Evolutionary conservation across 805 yeast species (phyloP), one percentile per base, ranked within the genome.

Genomic region (Metschnikowia sp.): DNA sequence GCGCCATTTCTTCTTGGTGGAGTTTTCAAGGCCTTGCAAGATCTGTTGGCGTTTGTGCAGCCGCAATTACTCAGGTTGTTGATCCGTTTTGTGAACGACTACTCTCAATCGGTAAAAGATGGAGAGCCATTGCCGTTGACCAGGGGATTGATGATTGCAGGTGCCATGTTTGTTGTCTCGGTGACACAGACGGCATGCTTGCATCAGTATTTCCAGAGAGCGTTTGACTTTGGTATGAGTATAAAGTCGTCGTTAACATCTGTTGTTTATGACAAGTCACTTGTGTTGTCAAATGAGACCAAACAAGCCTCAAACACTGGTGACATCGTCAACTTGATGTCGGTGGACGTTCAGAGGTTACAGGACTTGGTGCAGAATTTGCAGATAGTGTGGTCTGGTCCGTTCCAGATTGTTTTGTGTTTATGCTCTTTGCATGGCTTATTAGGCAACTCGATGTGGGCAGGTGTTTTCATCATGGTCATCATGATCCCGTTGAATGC

Each of bases 391-490:
- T 89, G 96, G 96, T 88, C 96, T 1, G 96, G 96, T 41, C 97
- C 97, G 1, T 86, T 90, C 68, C 96, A 91, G 68, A 82, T 91
- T 55, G 59, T 76, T 22, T 67, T 91, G 48, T 89, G 97, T 74
- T 74, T 91, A 51, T 65, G 76, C 38, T 84, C 94, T 1, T 73
- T 91, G 45, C 79, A 89, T 64, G 77, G 79, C 4, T 68, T 91
- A 39, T 66, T 91, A 48, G 97, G 97, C 33, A 80, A 83, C 49
- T 79, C 94, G n/a, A 90, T 91, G 96, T 88, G 97, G 96, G 85
- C 96, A 36, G 98, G 98, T 64, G 95, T 92, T 11, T 66, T 78
- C 31, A 82, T 92, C 48, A 81, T 91, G 80, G 61, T 83, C 3
- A 59, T 89, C 30, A 82, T 89, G 79, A 81, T 90, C 54, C 96